These are phyloP conservation scores for Umbelopsis ramanniana DNA, from an alignment of 192 early-diverging fungal species.

Conservation along the genomic window DNA sequence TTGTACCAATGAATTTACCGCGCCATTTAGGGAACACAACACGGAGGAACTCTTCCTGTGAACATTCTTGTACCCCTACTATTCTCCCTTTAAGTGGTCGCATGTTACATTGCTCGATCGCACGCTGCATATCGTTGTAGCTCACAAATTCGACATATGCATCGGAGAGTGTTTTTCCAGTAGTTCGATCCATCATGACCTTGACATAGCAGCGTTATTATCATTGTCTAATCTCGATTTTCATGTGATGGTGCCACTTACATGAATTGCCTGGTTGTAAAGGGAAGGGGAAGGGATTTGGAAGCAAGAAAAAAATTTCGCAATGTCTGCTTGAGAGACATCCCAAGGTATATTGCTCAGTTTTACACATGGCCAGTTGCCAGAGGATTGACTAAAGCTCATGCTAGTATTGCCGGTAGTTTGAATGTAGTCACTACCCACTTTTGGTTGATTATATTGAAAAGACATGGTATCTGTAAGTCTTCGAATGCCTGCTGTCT, in stretches of 20 bases:
- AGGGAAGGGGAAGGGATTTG: conserved; percentile 46
- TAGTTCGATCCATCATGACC: conserved; percentile 63
- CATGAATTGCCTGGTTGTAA: conserved; percentile 57
- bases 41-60: conserved; percentile 60
- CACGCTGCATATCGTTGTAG: conserved; percentile 52
- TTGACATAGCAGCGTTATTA: conserved; percentile 21
- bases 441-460: background rate
- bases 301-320: conserved; percentile 45
- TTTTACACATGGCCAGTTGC: conserved; percentile 15
- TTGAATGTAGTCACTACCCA: background rate
- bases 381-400: background rate
- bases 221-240: no score
- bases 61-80: conserved; percentile 52
- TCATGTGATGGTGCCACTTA: conserved; percentile 39
- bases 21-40: conserved; percentile 63
- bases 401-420: background rate
- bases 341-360: conserved; percentile 59
- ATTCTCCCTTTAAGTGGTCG: conserved; percentile 65
- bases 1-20: conserved; percentile 51
- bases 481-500: background rate
- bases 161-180: conserved; percentile 75
- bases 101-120: conserved; percentile 58
- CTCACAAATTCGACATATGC: conserved; percentile 69
- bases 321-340: conserved; percentile 57
- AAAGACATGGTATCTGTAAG: background rate